Base-by-base conservation (phyloP, 1,284 basidiomycete genomes). In the Cronartium quercuum region DNA sequence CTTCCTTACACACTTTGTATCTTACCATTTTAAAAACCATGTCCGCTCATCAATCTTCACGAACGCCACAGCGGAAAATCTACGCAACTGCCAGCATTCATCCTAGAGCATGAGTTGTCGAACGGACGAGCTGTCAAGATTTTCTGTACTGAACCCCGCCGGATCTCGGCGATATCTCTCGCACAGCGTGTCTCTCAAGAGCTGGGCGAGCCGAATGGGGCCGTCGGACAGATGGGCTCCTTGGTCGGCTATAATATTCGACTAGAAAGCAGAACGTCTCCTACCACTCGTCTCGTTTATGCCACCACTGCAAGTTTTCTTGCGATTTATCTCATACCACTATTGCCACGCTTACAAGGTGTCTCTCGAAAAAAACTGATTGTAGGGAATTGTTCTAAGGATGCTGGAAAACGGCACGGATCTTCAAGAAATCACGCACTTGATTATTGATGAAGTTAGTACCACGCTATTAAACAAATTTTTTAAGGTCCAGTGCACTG, bases 141-240 rank as follows among this genome's bases (percentile, higher is more conserved):
- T 78, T 93, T 89, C 79, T 96, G 94, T 77, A 98, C 95, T 2
- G 95, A 99, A 79, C 96, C 96, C 0, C 87, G 96, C 35, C 88
- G 95, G 73, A 99, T 99, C 79, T 96, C 94, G 74, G 95, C 96
- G 0, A 93, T 98, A 66, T 98, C 96, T 0, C 86, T 99, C 3
- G 95, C 96, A 0, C 92, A 97, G 79, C 90, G 95, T 76, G 95
- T 99, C 12, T 95, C 94, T 15, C 86, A 87, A 66, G 96, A 98
- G 82, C 84, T 99, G 5, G 96, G 96, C 3, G 96, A 99, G 80
- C 83, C 87, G 12, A 86, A 88, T 0, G 90, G 89, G 68, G 85
- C 87, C n/a, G 89, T 94, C 63, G 96, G 94, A 4, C 90, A 89
- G 0, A 82, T 84, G 15, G 86, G 85, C 51, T 95, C 93, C 58